Evolutionary conservation across 2,329 filamentous ascomycete species (phyloP).

Genomic region (Aspergillus nomiae): DNA sequence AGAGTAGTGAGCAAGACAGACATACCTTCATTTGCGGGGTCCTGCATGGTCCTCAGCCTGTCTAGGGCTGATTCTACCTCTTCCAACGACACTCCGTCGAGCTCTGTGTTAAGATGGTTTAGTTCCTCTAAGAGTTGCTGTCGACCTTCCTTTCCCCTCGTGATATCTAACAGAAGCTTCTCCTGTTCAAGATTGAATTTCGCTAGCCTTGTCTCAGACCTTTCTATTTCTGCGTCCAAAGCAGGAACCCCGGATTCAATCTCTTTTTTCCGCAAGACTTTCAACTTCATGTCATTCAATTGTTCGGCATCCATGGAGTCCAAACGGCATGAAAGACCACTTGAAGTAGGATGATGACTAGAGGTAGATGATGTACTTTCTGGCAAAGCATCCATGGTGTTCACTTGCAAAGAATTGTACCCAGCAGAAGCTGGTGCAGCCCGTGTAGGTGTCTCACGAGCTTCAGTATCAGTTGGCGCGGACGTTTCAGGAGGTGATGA

Average conservation of each 20-base stretch:
- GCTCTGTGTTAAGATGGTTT: slow-evolving; percentile 51
- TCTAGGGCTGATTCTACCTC: slow-evolving; percentile 43
- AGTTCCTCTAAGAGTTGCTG: slow-evolving; percentile 51
- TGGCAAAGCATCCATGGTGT: not conserved
- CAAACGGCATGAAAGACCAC: not conserved
- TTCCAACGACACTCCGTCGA: slow-evolving; percentile 48
- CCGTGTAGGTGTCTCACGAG: not conserved
- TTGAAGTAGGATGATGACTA: not conserved
- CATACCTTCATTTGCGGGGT: slow-evolving; percentile 23
- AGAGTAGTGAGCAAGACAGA: not conserved
- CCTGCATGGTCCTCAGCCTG: slow-evolving; percentile 21
- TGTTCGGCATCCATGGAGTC: slow-evolving; percentile 23
- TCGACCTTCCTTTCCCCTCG: slow-evolving; percentile 45
- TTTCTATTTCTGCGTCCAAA: slow-evolving; percentile 48
- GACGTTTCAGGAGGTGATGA: slow-evolving; percentile 22
- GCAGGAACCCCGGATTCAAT: slow-evolving; percentile 52
- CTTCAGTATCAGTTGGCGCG: slow-evolving; percentile 10
- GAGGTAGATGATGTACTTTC: not conserved
- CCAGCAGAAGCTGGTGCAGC: not conserved
- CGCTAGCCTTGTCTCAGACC: slow-evolving; percentile 36
- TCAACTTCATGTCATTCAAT: slow-evolving; percentile 38
- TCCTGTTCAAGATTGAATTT: slow-evolving; percentile 39
- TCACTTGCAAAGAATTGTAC: not conserved
- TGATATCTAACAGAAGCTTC: slow-evolving; percentile 48
- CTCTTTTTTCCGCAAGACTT: slow-evolving; percentile 47